phyloP scores from a whole-genome alignment of 1,139 yeast genomes.

The Sugiyamaella sp. region DNA sequence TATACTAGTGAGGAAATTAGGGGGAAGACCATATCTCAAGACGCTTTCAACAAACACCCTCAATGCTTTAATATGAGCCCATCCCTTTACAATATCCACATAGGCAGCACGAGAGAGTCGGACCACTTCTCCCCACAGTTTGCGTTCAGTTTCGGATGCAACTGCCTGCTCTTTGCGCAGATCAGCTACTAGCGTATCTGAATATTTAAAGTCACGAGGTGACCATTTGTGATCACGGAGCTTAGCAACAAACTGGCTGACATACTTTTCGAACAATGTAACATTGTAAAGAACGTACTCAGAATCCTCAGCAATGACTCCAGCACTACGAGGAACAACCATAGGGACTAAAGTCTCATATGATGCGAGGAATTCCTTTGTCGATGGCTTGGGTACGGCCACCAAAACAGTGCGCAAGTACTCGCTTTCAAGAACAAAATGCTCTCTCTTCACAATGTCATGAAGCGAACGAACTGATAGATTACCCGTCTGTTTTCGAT shows the following conservation, averaged over 20 bases:
- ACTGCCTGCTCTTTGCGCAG: conserved; percentile 77
- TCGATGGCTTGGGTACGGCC: conserved; percentile 71
- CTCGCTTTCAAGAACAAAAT: conserved; percentile 84
- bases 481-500: conserved; percentile 90
- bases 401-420: conserved; percentile 79
- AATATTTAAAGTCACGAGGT: conserved; percentile 90
- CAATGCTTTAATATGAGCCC: conserved; percentile 83
- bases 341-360: conserved; percentile 80
- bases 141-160: conserved; percentile 73
- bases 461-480: conserved; percentile 87
- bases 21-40: conserved; percentile 94
- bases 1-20: conserved; percentile 74
- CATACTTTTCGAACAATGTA: conserved; percentile 81
- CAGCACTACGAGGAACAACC: conserved; percentile 92
- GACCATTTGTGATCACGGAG: conserved; percentile 88
- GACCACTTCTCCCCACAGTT: conserved; percentile 74
- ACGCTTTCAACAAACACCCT: conserved; percentile 69
- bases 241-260: conserved; percentile 65
- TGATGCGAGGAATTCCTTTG: conserved; percentile 58
- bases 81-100: conserved; percentile 77
- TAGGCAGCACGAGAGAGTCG: conserved; percentile 87
- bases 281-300: conserved; percentile 77
- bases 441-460: conserved; percentile 80
- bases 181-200: conserved; percentile 72
- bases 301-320: conserved; percentile 65